phyloP scores from a whole-genome alignment of 805 yeast species.

The Hanseniaspora nectarophila region DNA sequence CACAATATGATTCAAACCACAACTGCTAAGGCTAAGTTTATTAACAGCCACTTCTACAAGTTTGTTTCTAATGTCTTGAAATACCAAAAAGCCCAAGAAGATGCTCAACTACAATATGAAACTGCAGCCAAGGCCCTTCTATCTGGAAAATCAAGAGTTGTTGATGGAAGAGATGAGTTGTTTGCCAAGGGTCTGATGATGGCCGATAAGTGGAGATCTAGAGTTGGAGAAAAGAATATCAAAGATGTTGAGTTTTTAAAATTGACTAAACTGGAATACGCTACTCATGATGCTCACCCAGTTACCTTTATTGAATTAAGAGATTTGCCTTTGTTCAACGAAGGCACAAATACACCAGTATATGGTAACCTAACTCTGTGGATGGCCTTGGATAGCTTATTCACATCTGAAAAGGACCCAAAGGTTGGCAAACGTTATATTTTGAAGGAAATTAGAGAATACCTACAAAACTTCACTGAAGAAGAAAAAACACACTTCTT shows the following conservation, averaged over 20 bases:
- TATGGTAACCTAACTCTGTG: conserved; percentile 28
- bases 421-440: no score
- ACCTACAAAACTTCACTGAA: background rate
- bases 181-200: conserved; percentile 55
- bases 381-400: conserved; percentile 22
- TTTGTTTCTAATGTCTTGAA: conserved; percentile 53
- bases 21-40: conserved; percentile 60
- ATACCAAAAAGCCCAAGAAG: conserved; percentile 31
- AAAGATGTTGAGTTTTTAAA: conserved; percentile 70
- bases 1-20: conserved; percentile 65
- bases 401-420: background rate
- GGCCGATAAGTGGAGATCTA: conserved; percentile 33
- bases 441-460: background rate
- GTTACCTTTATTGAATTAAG: conserved; percentile 81
- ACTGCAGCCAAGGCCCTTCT: conserved; percentile 32
- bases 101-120: conserved; percentile 13
- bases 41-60: conserved; percentile 33
- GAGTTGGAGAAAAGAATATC: conserved; percentile 2
- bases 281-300: conserved; percentile 82
- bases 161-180: conserved; percentile 41
- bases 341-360: conserved; percentile 14
- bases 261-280: conserved; percentile 67
- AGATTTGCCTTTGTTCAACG: conserved; percentile 36
- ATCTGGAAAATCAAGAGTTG: conserved; percentile 31
- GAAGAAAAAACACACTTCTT: conserved; percentile 5